Evolutionary conservation across 2,329 filamentous ascomycete species (phyloP).

Genomic region (Samsoniella hepiali): DNA sequence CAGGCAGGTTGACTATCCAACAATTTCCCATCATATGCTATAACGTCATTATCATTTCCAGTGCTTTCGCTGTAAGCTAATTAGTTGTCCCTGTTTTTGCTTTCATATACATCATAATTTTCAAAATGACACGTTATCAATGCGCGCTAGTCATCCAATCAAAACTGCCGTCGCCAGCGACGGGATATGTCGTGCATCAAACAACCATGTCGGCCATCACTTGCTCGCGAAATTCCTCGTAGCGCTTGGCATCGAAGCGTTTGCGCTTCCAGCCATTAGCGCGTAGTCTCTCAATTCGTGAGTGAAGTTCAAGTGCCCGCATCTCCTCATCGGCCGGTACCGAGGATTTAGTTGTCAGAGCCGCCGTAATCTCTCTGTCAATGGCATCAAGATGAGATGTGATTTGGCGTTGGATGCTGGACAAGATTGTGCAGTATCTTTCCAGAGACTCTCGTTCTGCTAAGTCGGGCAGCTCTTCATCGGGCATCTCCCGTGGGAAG

Average conservation of each 20-base stretch:
- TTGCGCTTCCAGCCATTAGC: conserved; percentile 54
- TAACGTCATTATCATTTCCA: conserved; percentile 11
- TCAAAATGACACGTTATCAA: not conserved
- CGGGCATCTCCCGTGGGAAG: not conserved
- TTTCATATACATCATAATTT: conserved; percentile 1
- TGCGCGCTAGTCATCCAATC: not conserved
- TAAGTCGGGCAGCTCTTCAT: conserved; percentile 28
- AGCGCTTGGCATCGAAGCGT: conserved; percentile 52
- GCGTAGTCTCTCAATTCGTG: conserved; percentile 53
- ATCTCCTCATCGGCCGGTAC: conserved; percentile 33
- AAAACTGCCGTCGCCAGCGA: not conserved
- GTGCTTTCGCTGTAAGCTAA: not conserved
- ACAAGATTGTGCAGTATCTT: conserved; percentile 49
- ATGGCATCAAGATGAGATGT: conserved; percentile 46
- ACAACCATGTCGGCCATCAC: conserved; percentile 48
- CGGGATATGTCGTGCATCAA: not conserved
- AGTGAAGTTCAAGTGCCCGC: conserved; percentile 41
- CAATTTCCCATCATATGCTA: conserved; percentile 14
- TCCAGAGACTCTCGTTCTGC: conserved; percentile 43
- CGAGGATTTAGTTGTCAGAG: conserved; percentile 22
- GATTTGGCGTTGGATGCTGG: conserved; percentile 48
- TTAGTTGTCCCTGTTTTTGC: not conserved
- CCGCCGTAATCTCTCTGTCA: conserved; percentile 37
- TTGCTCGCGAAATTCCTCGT: conserved; percentile 50
- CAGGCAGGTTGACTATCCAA: not conserved